Evolutionary conservation across 2,329 filamentous ascomycete species (phyloP).

Genomic region (Paraconiothyrium sp.): DNA sequence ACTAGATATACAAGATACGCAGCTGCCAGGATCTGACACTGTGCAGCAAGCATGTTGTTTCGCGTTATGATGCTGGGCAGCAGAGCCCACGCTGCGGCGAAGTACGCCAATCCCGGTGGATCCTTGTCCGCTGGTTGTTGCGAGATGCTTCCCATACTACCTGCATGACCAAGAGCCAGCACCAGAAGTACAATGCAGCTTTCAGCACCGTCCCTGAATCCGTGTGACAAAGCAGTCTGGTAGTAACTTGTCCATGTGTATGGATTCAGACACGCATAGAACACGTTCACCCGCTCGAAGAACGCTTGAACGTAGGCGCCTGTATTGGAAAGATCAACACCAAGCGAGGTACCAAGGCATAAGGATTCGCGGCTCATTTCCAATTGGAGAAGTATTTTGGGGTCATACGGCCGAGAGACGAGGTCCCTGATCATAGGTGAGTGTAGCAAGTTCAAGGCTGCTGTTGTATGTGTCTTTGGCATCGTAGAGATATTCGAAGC

Average conservation of each 20-base stretch:
- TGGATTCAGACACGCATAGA: conserved; percentile 87
- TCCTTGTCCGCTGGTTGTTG: conserved; percentile 73
- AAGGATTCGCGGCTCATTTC: conserved; percentile 84
- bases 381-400: conserved; percentile 81
- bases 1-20: conserved; percentile 87
- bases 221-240: conserved; percentile 75
- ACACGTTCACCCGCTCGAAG: conserved; percentile 82
- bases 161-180: conserved; percentile 79
- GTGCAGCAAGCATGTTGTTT: conserved; percentile 79
- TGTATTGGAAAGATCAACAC: conserved; percentile 78
- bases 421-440: conserved; percentile 83
- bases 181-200: conserved; percentile 85
- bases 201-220: conserved; percentile 80
- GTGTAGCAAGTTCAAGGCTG: conserved; percentile 78
- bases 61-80: conserved; percentile 81
- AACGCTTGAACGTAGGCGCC: conserved; percentile 80
- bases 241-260: conserved; percentile 82
- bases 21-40: conserved; percentile 82
- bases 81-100: conserved; percentile 80
- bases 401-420: conserved; percentile 79
- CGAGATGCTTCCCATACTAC: conserved; percentile 78
- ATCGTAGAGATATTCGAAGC: conserved; percentile 80
- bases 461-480: conserved; percentile 85
- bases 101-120: conserved; percentile 79
- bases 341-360: conserved; percentile 65